Evolutionary conservation across 1,139 yeast species (phyloP).

Genomic region (Candida sojae): DNA sequence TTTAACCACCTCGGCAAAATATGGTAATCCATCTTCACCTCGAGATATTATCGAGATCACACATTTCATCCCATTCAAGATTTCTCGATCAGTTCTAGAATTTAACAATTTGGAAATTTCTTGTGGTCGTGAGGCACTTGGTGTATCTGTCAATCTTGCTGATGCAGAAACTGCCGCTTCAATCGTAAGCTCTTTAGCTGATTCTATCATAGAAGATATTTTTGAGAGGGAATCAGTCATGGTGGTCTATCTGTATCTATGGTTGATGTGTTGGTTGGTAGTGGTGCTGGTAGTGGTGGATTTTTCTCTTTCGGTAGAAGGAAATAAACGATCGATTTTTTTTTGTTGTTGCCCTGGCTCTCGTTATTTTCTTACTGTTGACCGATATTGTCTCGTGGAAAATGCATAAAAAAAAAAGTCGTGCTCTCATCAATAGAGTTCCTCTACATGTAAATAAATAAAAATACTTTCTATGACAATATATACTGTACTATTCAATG

Average conservation of each 20-base stretch:
- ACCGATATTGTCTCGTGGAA: too few species aligned
- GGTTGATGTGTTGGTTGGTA: too few species aligned
- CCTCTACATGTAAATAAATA: too few species aligned
- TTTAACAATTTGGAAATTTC: constrained; percentile 69
- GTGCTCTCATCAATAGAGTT: too few species aligned
- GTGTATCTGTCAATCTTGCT: constrained; percentile 59
- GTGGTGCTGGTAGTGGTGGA: too few species aligned
- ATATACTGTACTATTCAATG: too few species aligned
- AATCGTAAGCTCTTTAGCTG: constrained; percentile 76
- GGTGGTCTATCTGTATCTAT: neutral
- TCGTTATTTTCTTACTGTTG: too few species aligned
- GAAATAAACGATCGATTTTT: too few species aligned
- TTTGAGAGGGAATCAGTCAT: constrained; percentile 48
- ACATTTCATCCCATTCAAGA: constrained; percentile 73
- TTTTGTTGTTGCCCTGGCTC: too few species aligned
- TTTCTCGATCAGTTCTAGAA: constrained; percentile 72
- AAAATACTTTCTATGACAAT: too few species aligned
- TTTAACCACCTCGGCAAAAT: constrained; percentile 87
- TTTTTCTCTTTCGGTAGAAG: too few species aligned
- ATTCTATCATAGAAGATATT: constrained; percentile 59
- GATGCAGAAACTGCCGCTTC: constrained; percentile 85
- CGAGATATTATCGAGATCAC: constrained; percentile 66
- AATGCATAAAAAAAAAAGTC: too few species aligned
- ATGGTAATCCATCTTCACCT: constrained; percentile 62
- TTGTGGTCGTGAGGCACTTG: constrained; percentile 54